Evolutionary conservation across 495 filamentous ascomycete species (phyloP), one percentile per base, ranked within the genome.

Genomic region (Aspergillus carlsbadensis): DNA sequence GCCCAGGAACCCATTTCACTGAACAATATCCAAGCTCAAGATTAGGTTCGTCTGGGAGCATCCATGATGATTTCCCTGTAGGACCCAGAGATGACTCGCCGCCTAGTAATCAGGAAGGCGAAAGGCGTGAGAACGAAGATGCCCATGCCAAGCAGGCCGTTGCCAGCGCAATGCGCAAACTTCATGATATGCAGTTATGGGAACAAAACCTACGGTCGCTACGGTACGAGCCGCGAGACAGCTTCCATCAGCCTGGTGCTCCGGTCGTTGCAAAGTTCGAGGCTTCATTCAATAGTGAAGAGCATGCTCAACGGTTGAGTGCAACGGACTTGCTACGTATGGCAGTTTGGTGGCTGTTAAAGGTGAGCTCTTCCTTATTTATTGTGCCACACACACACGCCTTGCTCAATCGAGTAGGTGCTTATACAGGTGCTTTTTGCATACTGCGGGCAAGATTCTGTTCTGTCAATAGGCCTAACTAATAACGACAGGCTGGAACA

Each of bases 321-420:
- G 68, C 70, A 20, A 64, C 62, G 37, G 70, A 73, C 29, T 76
- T 72, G 75, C 59, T 78, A 31, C 63, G 69, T 24, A 52, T 74
- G 17, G 74, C 73, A 10, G 74, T 69, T 42, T 78, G 74, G 74
- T 78, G 75, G 75, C 52, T 78, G 43, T 55, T 78, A n/a, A 77
- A 77, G 65, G 74, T 72, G 56, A 22, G 39, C 6, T 45, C 42
- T 4, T 20, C 1, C 26, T 29, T 29, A 29, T 29, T 8, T 29
- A 29, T 29, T 29, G 26, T 8, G 4, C 26, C 26, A 8, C 3
- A 29, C 26, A 29, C 26, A 8, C 3, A 29, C 26, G 8, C 26
- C 26, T 29, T 29, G 26, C 26, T 8, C 26, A 4, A 8, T 3
- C 26, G 26, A n/a, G n/a, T n/a, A n/a, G 26, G 26, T 29, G 26